A percentile compares a stretch with the other conserved stretches of the same genome.
Evolutionary conservation across 2,329 filamentous ascomycete genomes (phyloP).

Genomic region (Fusarium citri): DNA sequence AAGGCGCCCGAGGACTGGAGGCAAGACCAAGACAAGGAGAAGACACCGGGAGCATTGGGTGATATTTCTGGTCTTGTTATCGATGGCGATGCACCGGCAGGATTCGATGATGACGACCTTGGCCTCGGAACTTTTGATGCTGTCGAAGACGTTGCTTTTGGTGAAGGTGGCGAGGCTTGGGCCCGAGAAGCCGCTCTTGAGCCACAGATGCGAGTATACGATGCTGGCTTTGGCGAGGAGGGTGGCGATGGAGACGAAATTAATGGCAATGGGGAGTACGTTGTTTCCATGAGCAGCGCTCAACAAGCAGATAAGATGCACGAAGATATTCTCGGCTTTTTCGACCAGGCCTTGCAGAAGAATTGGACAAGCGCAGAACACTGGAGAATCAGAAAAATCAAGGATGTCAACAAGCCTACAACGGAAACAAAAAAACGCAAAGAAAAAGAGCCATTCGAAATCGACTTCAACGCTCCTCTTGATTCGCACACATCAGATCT

Average conservation of each 20-base stretch:
- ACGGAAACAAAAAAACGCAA: slow-evolving; percentile 76
- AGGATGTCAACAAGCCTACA: slow-evolving; percentile 75
- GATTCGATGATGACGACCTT: slow-evolving; percentile 78
- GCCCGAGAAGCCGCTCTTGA: slow-evolving; percentile 88
- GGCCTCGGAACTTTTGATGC: slow-evolving; percentile 78
- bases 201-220: slow-evolving; percentile 85
- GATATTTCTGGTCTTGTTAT: slow-evolving; percentile 85
- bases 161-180: slow-evolving; percentile 96
- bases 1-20: slow-evolving; percentile 90
- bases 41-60: slow-evolving; percentile 63
- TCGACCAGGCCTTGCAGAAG: slow-evolving; percentile 95
- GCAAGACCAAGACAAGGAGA: slow-evolving; percentile 74
- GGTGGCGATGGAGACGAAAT: slow-evolving; percentile 52
- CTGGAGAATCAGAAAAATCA: slow-evolving; percentile 96
- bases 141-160: slow-evolving; percentile 83
- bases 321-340: slow-evolving; percentile 97
- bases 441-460: slow-evolving; percentile 96
- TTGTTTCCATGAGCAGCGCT: slow-evolving; percentile 80
- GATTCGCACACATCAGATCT: slow-evolving; percentile 76
- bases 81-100: slow-evolving; percentile 85
- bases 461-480: slow-evolving; percentile 86
- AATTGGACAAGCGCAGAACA: slow-evolving; percentile 99
- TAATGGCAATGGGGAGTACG: slow-evolving; percentile 75
- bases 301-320: slow-evolving; percentile 76
- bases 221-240: slow-evolving; percentile 71